Conservation (phyloP, 2,329 filamentous ascomycete genomes). For the Diplodia sapinea region DNA sequence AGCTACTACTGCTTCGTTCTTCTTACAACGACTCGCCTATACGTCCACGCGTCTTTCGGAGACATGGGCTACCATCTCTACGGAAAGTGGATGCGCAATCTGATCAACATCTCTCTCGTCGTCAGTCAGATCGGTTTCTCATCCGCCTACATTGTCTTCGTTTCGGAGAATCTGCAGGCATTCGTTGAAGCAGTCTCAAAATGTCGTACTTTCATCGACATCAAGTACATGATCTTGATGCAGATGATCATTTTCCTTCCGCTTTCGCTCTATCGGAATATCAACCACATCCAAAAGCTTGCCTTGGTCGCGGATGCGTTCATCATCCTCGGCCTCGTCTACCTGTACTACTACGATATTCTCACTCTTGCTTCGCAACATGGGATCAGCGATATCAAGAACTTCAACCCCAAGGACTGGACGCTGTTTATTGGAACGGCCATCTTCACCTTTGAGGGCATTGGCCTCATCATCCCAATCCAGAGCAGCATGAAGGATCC, state of each 20-base stretch:
- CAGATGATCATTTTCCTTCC: conserved; percentile 96
- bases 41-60: conserved; percentile 92
- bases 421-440: conserved; percentile 98
- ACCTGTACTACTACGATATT: conserved; percentile 95
- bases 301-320: conserved; percentile 93
- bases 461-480: conserved; percentile 96
- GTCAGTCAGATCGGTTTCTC: conserved; percentile 95
- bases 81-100: conserved; percentile 83
- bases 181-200: conserved; percentile 91
- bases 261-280: conserved; percentile 91
- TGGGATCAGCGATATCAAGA: conserved; percentile 82
- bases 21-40: conserved; percentile 82
- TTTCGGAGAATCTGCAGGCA: conserved; percentile 91
- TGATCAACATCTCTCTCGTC: conserved; percentile 91
- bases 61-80: conserved; percentile 94
- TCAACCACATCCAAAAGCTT: conserved; percentile 95
- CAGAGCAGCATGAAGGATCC: conserved; percentile 96
- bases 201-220: conserved; percentile 82
- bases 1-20: conserved; percentile 99
- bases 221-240: conserved; percentile 89
- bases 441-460: conserved; percentile 98
- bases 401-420: conserved; percentile 92
- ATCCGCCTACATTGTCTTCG: conserved; percentile 95
- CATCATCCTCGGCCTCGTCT: conserved; percentile 88
- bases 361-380: conserved; percentile 75